Conservation (phyloP, 129 eudicot genomes). For the Arctium minus region DNA sequence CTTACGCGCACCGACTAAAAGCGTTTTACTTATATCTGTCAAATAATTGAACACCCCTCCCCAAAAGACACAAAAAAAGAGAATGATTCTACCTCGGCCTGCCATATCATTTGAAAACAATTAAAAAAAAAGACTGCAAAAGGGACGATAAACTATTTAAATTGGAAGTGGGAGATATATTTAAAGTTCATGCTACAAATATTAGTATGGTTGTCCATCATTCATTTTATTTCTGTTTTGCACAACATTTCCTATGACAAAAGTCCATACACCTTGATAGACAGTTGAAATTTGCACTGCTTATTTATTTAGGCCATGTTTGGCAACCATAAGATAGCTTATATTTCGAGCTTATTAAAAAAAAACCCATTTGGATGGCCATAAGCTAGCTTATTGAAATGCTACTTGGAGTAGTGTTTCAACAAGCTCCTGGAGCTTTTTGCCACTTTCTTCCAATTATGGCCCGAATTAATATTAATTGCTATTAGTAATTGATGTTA, state of each 20-base stretch:
- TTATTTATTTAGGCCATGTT: not conserved
- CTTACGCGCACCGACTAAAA: too few relatives aligned
- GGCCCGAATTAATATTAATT: not conserved
- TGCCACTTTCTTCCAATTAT: not conserved
- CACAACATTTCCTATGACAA: not conserved
- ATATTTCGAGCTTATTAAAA: too few relatives aligned
- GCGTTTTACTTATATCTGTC: not conserved
- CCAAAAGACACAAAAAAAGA: not conserved
- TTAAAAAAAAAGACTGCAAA: not conserved
- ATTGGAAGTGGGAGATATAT: not conserved
- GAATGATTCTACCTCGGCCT: not conserved
- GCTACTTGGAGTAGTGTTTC: too few relatives aligned
- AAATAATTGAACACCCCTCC: not conserved
- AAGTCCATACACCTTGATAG: not conserved
- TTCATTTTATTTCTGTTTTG: not conserved
- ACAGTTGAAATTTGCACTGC: not conserved
- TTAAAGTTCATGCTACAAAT: not conserved
- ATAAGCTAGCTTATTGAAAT: not conserved
- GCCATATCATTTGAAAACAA: not conserved
- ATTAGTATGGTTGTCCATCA: not conserved
- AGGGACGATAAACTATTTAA: not conserved
- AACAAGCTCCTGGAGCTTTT: not conserved
- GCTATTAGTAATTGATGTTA: not conserved
- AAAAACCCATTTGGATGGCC: not conserved
- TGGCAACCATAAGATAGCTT: not conserved